Evolutionary conservation across 257 asterid species (phyloP).

Genomic region (Solanum tarijense): DNA sequence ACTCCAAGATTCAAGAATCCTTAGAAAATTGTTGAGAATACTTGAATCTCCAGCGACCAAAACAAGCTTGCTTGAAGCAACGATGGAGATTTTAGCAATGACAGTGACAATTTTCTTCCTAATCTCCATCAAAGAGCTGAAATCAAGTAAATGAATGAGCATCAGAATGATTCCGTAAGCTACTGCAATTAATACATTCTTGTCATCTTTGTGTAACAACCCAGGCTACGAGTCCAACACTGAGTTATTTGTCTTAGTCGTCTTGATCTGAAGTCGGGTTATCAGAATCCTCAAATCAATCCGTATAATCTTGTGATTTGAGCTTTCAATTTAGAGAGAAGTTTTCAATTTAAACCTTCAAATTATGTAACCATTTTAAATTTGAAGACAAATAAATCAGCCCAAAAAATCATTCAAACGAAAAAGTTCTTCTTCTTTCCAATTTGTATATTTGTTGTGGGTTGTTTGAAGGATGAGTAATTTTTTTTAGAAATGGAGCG

Average conservation of each 20-base stretch:
- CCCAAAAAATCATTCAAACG: background rate
- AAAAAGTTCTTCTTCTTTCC: background rate
- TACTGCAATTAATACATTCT: too few species aligned
- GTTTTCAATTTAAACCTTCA: too few species aligned
- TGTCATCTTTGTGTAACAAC: too few species aligned
- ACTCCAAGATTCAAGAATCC: background rate
- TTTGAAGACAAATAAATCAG: too few species aligned
- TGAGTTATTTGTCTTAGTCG: too few species aligned
- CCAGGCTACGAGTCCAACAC: background rate
- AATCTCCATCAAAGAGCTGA: too few species aligned
- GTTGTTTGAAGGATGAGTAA: background rate
- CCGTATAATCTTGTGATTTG: background rate
- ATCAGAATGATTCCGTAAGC: too few species aligned
- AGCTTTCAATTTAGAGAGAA: too few species aligned
- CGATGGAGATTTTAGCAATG: background rate
- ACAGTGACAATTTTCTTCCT: background rate
- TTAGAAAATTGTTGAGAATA: too few species aligned
- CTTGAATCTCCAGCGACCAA: too few species aligned
- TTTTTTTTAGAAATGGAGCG: background rate
- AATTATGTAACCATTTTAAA: too few species aligned
- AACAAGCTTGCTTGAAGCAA: background rate
- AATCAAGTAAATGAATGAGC: background rate
- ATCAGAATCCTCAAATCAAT: background rate
- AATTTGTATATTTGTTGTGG: too few species aligned
- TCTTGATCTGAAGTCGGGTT: background rate